phyloP scores from a whole-genome alignment of 2,329 filamentous ascomycete genomes.

The Cercospora sp. region DNA sequence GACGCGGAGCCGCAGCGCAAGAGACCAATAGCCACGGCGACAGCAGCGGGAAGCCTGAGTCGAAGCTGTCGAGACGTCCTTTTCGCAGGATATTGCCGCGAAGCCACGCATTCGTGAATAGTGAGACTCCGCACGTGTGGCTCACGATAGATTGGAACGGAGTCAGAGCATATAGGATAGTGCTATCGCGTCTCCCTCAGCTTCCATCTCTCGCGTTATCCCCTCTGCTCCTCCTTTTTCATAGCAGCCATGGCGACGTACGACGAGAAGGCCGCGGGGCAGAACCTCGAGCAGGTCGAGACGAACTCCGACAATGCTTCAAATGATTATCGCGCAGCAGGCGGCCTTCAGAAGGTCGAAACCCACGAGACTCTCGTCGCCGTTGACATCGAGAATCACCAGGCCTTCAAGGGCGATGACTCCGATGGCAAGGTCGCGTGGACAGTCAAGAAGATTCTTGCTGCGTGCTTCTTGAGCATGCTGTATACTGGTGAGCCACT shows the following conservation, averaged over 20 bases:
- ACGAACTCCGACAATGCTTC: slow-evolving; percentile 19
- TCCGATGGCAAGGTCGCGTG: slow-evolving; percentile 45
- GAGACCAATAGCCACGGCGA: slow-evolving; percentile 5
- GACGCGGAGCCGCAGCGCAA: not conserved
- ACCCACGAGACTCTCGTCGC: slow-evolving; percentile 25
- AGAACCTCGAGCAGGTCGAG: slow-evolving; percentile 22
- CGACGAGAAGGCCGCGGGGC: slow-evolving; percentile 19
- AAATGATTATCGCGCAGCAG: slow-evolving; percentile 4
- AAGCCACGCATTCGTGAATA: slow-evolving; percentile 1
- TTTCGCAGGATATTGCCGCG: not conserved
- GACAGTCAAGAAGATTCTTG: slow-evolving; percentile 39
- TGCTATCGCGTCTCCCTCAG: not conserved
- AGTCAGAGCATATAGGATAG: slow-evolving; percentile 3
- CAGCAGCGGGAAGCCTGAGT: slow-evolving; percentile 2
- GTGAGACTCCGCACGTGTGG: not conserved
- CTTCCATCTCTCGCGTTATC: not conserved
- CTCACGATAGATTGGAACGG: not conserved
- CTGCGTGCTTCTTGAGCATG: slow-evolving; percentile 42
- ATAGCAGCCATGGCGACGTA: slow-evolving; percentile 15
- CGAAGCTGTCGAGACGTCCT: slow-evolving; percentile 10
- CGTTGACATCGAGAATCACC: slow-evolving; percentile 41
- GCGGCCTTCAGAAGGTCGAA: slow-evolving; percentile 22
- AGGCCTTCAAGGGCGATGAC: slow-evolving; percentile 44
- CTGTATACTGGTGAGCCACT: slow-evolving; percentile 40
- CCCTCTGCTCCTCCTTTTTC: not conserved